phyloP scores from a whole-genome alignment of 768 basidiomycete genomes.

The Mycena crocata region DNA sequence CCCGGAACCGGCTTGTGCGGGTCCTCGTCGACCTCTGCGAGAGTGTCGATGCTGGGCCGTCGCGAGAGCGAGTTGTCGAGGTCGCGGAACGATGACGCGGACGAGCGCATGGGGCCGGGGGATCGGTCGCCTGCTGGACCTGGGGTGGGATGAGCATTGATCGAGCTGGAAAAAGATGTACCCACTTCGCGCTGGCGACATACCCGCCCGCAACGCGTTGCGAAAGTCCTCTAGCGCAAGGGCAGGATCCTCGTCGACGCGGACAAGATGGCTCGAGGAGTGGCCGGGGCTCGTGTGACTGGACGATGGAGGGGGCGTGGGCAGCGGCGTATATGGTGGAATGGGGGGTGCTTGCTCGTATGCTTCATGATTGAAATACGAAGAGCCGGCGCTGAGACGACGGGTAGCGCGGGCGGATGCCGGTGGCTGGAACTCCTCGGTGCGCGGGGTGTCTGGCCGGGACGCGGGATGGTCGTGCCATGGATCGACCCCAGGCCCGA shows the following conservation, averaged over 20 bases:
- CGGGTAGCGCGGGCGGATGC: constrained; percentile 23
- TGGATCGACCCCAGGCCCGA: constrained; percentile 61
- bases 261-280: constrained; percentile 17
- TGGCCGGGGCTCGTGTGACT: constrained; percentile 29
- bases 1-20: constrained; percentile 5
- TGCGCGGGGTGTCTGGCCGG: constrained; percentile 26
- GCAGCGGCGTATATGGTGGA: constrained; percentile 32
- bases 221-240: constrained; percentile 55
- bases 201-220: constrained; percentile 46
- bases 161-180: background rate
- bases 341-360: constrained; percentile 18
- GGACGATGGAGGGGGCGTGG: constrained; percentile 21
- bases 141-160: constrained; percentile 6
- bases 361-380: constrained; percentile 16
- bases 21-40: constrained; percentile 47
- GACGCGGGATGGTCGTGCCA: constrained; percentile 37
- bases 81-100: constrained; percentile 32
- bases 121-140: constrained; percentile 19
- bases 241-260: constrained; percentile 36
- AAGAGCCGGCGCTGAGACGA: constrained; percentile 32
- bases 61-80: constrained; percentile 51
- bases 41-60: constrained; percentile 53
- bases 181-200: constrained; percentile 33
- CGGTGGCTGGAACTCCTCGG: constrained; percentile 7
- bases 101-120: constrained; percentile 23